Conservation (phyloP, 108 stramenopile species). For the Thalassiosira profunda region DNA sequence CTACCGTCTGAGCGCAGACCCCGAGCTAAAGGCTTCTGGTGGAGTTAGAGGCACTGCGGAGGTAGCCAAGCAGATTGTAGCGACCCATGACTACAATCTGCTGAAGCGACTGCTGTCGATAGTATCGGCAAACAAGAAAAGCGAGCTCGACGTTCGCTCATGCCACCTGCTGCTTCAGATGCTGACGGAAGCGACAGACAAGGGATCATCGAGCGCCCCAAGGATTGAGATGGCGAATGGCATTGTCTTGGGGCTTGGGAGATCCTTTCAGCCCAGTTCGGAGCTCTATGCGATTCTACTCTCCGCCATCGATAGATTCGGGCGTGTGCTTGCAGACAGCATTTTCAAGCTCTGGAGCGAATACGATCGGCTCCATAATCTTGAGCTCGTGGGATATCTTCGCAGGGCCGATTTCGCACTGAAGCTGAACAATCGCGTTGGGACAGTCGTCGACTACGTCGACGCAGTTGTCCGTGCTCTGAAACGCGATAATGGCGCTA, state of each 20-base stretch:
- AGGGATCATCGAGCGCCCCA: background rate
- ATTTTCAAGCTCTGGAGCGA: background rate
- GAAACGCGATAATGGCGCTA: background rate
- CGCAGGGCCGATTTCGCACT: conserved; percentile 3
- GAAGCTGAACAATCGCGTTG: background rate
- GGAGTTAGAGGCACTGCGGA: background rate
- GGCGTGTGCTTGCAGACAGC: background rate
- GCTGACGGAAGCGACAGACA: background rate
- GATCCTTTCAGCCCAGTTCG: background rate
- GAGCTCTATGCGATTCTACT: background rate
- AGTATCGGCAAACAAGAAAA: background rate
- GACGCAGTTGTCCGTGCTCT: background rate
- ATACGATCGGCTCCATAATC: background rate
- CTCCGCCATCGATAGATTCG: background rate
- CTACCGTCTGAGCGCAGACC: background rate
- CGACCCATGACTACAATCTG: background rate
- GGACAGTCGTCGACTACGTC: background rate
- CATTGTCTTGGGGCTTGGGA: background rate
- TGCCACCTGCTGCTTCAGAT: conserved; percentile 1
- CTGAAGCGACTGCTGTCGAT: conserved; percentile 2
- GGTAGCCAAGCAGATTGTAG: background rate
- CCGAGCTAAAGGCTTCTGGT: background rate
- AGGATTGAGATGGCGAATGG: background rate
- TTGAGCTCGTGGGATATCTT: background rate
- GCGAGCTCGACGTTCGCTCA: background rate